Percentiles rank a stretch among this genome's conserved stretches.
Evolutionary conservation across 805 yeast species (phyloP).

Genomic region (Metschnikowia bowlesiae): DNA sequence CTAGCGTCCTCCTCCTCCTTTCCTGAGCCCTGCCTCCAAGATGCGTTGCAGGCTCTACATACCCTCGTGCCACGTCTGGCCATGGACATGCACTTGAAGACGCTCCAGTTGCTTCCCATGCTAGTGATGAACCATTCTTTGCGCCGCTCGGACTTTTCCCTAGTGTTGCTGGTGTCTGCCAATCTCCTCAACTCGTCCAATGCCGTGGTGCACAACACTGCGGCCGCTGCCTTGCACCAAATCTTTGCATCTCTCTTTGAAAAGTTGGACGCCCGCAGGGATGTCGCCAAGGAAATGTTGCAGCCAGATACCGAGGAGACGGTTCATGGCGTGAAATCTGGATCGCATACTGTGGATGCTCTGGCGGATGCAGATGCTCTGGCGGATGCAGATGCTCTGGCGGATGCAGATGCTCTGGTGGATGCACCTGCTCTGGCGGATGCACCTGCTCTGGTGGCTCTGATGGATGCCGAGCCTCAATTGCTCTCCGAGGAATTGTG

Average conservation of each 20-base stretch:
- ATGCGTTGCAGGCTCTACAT: background rate
- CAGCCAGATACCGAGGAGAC: background rate
- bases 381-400: no score
- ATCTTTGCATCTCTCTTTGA: slow-evolving; percentile 76
- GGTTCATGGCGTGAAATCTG: no score
- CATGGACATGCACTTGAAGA: slow-evolving; percentile 78
- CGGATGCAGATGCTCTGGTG: no score
- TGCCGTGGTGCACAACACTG: slow-evolving; percentile 80
- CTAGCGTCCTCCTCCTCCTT: slow-evolving; percentile 53
- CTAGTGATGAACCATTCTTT: slow-evolving; percentile 60
- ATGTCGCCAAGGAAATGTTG: no score
- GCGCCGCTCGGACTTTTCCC: slow-evolving; percentile 30
- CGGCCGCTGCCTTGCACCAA: slow-evolving; percentile 90
- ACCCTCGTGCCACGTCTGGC: slow-evolving; percentile 29
- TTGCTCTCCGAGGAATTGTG: background rate
- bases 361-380: no score
- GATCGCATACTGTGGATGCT: no score
- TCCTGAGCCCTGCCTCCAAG: slow-evolving; percentile 26
- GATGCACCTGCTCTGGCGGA: no score
- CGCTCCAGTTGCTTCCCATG: slow-evolving; percentile 76
- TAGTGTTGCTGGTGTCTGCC: slow-evolving; percentile 53
- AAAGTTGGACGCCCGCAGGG: slow-evolving; percentile 24
- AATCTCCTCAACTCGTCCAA: slow-evolving; percentile 62
- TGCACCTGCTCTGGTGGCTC: no score
- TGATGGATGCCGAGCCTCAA: no score